Evolutionary conservation across 352 stramenopile genomes (phyloP), one percentile per base, ranked within the genome.

Genomic region (Phytophthora fragariaefolia): DNA sequence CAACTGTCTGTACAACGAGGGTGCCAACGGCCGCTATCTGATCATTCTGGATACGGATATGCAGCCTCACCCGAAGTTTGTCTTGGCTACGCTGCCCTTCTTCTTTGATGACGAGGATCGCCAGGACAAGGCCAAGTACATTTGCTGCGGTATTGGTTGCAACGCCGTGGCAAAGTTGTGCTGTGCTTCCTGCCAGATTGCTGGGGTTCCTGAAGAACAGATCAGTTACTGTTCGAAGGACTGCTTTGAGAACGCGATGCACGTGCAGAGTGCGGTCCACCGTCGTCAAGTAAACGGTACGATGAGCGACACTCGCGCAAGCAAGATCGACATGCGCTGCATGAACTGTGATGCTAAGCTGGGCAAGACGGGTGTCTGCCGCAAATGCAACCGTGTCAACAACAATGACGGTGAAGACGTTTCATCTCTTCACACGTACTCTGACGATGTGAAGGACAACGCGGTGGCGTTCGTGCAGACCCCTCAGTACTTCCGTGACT

Each of bases 211-310:
- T 0, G 87, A 96, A 47, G 81, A 92, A 40, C 80, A 80, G 34
- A 96, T 96, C 50, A 92, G 81, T 34, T 96, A 91, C 76, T 96
- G 87, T 66, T 96, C 87, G 9, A 92, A 94, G 62, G 84, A 94
- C 24, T 96, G 87, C 65, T 96, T 96, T 56, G 83, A 96, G 49
- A 92, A 90, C 49, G 81, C 82, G n/a, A 84, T 90, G 74, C 87
- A 96, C 70, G 84, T 93, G 2, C 74, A 90, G 51, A 89, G 78
- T 48, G 83, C 76, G 7, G 71, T 94, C 20, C 87, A 95, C 58
- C 87, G 87, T 71, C 87, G 85, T 28, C 87, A 95, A 42, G 87
- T 92, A 28, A 93, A 95, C 58, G 85, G 85, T 46, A 93, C 85
- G 0, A 78, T 93, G 62, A 92, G 82, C 36, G 83, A 93, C 55